A percentile compares a stretch with the other conserved stretches of the same genome.
phyloP scores from a whole-genome alignment of 148 eudicot species.

The Vaccinium darrowii region DNA sequence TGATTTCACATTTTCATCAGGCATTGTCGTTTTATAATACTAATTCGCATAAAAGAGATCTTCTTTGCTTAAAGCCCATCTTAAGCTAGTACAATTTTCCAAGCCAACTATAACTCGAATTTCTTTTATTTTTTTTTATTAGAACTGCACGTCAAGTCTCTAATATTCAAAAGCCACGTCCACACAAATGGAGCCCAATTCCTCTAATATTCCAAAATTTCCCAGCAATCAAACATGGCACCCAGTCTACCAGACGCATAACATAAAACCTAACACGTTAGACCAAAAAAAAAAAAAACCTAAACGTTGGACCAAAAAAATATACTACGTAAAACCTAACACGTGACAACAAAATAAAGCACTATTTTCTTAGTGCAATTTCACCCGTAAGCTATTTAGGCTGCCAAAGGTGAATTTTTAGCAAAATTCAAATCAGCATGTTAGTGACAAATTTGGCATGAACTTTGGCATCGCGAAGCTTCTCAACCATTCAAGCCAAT shows the following conservation, averaged over 20 bases:
- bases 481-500: neutral
- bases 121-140: neutral
- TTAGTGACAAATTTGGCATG: neutral
- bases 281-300: neutral
- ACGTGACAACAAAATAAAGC: too few species aligned
- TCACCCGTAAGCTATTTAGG: too few species aligned
- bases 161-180: neutral
- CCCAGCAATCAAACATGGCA: constrained; percentile 13
- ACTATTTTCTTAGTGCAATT: too few species aligned
- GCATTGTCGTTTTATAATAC: neutral
- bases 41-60: neutral
- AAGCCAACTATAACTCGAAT: neutral
- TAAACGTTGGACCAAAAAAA: too few species aligned
- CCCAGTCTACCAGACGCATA: neutral
- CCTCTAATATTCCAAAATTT: constrained; percentile 3
- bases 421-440: too few species aligned
- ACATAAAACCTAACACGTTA: neutral
- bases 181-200: neutral
- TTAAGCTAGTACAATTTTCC: neutral
- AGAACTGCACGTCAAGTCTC: neutral
- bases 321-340: neutral
- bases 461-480: neutral
- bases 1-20: neutral
- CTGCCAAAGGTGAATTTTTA: too few species aligned
- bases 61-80: neutral